Base-by-base conservation (phyloP, 192 early-diverging fungal species). In the Lobulomyces angularis region DNA sequence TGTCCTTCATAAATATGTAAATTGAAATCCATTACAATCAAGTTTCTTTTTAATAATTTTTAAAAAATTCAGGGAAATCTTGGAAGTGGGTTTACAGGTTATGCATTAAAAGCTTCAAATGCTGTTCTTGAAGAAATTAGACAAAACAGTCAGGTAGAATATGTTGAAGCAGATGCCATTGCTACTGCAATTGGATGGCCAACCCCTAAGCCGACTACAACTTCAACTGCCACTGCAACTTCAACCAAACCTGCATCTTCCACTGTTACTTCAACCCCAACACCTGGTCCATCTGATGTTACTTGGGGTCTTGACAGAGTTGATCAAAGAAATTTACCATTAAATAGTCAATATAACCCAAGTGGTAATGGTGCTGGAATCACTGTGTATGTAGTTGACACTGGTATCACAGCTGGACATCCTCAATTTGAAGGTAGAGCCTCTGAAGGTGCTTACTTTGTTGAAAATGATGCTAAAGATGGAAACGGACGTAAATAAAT, bases 331-430 rank as follows among this genome's bases (percentile, higher is more conserved):
- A 48, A 77, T 42, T 47, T 45, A n/a, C 73, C 84, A 46, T n/a
- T 18, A 26, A 12, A 44, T 17, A 59, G 57, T 6, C 46, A 43
- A 11, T 83, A 83, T 59, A 50, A 89, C 61, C 61, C 80, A 45
- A 56, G 68, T 5, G 48, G 57, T 20, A 88, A 63, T 45, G 91
- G 91, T 21, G 66, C 81, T 1, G 83, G 78, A 39, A 73, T 94
- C 50, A 84, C 80, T 8, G 89, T 82, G 26, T 96, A 86, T 57
- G 83, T 96, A 6, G 82, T 96, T 22, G 92, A 96, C 67, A 90
- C 91, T 1, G 91, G 91, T 29, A 71, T 93, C 50, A 81, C 79
- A 41, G 50, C 74, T 34, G 39, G 59, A 8, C 50, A 64, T 28
- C 66, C 70, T 3, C 88, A 95, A 53, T 91, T 95, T 60, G 74